These are phyloP conservation scores for Babesia ovis DNA, from an alignment of 169 alveolate genomes.

Conservation along the genomic window DNA sequence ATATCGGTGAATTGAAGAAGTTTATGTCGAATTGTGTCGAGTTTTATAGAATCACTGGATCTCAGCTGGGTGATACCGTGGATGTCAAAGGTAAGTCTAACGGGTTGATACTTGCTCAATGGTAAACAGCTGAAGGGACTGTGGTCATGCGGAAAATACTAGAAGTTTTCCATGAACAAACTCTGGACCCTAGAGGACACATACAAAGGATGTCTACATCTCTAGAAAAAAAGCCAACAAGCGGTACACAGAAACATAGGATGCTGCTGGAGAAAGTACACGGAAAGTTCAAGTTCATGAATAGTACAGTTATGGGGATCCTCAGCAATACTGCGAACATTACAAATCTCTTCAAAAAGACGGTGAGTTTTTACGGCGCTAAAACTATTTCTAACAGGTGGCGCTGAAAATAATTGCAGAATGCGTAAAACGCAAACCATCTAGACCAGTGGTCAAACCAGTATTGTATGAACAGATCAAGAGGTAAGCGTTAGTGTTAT, in stretches of 20 bases:
- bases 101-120: not conserved
- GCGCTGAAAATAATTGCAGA: constrained; percentile 13
- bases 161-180: constrained; percentile 19
- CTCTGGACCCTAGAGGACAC: constrained; percentile 31
- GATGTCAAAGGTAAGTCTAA: not conserved
- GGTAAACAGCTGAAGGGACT: constrained; percentile 9
- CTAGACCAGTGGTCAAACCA: constrained; percentile 26
- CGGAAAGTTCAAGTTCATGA: constrained; percentile 37
- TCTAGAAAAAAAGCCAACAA: constrained; percentile 15
- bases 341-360: constrained; percentile 40
- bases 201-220: constrained; percentile 15
- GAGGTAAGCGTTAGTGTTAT: not conserved
- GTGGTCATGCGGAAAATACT: constrained; percentile 21
- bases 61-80: not conserved
- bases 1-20: constrained; percentile 27
- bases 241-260: not conserved
- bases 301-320: constrained; percentile 35
- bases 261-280: constrained; percentile 19
- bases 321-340: constrained; percentile 38
- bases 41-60: not conserved
- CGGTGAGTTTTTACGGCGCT: constrained; percentile 6
- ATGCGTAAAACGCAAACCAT: constrained; percentile 1
- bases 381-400: constrained; percentile 4
- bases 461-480: constrained; percentile 24
- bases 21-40: constrained; percentile 16